These are phyloP conservation scores for Nothomitra cinnamomea DNA, from an alignment of 2,329 filamentous ascomycete genomes.

Conservation along the genomic window DNA sequence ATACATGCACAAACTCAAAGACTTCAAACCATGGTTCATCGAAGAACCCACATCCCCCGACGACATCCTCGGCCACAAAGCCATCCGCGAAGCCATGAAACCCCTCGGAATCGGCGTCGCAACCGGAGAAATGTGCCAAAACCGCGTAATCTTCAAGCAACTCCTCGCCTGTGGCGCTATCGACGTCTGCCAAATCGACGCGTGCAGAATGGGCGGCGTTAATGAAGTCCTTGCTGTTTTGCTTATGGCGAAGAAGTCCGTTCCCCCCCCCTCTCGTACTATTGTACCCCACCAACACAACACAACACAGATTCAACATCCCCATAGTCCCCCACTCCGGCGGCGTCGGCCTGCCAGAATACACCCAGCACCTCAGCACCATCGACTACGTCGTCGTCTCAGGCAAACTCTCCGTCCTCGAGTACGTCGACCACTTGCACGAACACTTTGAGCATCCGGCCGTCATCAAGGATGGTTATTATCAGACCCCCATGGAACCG, in stretches of 20 bases:
- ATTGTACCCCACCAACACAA: not conserved
- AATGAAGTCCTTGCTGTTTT: conserved; percentile 87
- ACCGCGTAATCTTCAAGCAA: conserved; percentile 88
- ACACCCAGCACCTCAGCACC: conserved; percentile 81
- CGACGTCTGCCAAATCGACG: conserved; percentile 79
- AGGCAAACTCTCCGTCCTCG: conserved; percentile 64
- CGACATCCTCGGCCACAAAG: conserved; percentile 76
- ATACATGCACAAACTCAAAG: conserved; percentile 66
- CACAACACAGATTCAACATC: conserved; percentile 39
- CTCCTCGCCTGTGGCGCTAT: conserved; percentile 64
- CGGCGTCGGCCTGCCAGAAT: conserved; percentile 80
- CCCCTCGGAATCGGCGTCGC: conserved; percentile 67
- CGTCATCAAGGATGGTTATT: conserved; percentile 69
- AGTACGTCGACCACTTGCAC: conserved; percentile 87
- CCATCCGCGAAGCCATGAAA: conserved; percentile 62
- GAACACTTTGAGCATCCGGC: conserved; percentile 80
- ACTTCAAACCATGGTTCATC: conserved; percentile 87
- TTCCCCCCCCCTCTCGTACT: not conserved
- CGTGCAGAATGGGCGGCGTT: conserved; percentile 75
- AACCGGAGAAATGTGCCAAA: conserved; percentile 91
- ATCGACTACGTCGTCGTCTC: conserved; percentile 84
- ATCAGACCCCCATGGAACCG: conserved; percentile 65
- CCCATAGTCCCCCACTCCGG: conserved; percentile 82
- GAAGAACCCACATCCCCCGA: conserved; percentile 86
- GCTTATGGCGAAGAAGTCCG: conserved; percentile 44